Conservation (phyloP, 495 filamentous ascomycete species). For the Sordaria brevicollis region DNA sequence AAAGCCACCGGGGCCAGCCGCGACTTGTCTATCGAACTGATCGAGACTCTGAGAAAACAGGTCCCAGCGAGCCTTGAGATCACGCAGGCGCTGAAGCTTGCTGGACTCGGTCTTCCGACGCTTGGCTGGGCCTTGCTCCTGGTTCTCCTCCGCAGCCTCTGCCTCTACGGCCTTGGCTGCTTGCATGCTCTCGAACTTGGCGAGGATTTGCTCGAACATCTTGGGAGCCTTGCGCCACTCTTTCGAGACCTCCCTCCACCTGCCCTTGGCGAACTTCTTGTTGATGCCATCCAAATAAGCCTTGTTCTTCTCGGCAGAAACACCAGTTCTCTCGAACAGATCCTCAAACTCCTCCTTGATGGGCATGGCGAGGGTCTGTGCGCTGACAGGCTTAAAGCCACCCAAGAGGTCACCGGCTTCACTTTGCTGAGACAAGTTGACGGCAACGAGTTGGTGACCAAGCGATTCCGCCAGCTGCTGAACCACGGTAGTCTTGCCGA, state of each 20-base stretch:
- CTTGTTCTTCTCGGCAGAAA: conserved; percentile 76
- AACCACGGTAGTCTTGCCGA: conserved; percentile 91
- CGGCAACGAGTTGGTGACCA: conserved; percentile 71
- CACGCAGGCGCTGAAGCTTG: conserved; percentile 44
- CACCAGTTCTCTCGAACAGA: conserved; percentile 69
- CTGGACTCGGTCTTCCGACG: conserved; percentile 67
- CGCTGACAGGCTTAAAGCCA: conserved; percentile 90
- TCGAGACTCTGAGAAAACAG: conserved; percentile 64
- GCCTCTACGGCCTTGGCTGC: conserved; percentile 16
- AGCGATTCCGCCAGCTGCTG: conserved; percentile 81
- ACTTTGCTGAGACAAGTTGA: conserved; percentile 96
- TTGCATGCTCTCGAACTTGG: conserved; percentile 29
- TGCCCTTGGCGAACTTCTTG: conserved; percentile 67
- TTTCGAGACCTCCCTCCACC: conserved; percentile 74
- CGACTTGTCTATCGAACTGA: conserved; percentile 71
- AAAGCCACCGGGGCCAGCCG: conserved; percentile 68
- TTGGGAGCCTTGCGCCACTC: conserved; percentile 83
- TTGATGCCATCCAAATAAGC: conserved; percentile 69
- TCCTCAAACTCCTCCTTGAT: conserved; percentile 90
- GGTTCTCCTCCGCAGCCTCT: conserved; percentile 37
- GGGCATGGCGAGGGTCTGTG: conserved; percentile 77
- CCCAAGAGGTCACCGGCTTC: conserved; percentile 88
- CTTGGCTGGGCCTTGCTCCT: conserved; percentile 48
- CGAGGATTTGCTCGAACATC: conserved; percentile 67
- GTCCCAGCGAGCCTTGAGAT: conserved; percentile 68